Evolutionary conservation across 2,329 filamentous ascomycete species (phyloP), one percentile per base, ranked within the genome.

Genomic region (Alternaria triticina): DNA sequence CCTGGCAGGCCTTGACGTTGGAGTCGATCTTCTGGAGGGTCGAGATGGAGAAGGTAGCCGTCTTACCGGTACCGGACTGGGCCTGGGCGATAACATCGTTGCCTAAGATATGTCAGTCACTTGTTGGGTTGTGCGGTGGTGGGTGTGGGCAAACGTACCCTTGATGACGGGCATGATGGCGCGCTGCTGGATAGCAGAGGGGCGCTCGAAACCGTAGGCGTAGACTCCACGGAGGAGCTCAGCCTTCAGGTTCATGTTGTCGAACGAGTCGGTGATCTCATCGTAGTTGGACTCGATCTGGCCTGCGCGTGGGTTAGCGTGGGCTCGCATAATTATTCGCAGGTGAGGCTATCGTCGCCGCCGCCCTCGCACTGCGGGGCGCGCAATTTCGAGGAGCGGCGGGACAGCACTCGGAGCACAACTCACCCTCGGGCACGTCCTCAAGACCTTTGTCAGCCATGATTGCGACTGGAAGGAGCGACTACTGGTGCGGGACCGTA

Each of bases 221-320:
- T 98, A 99, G 83, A 99, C 93, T 87, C 92, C 96, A 86, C 96
- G 94, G 82, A 99, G 93, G 81, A 99, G 92, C 88, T 99, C 96
- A 72, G 93, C 82, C 90, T 96, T 97, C 80, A 99, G 89, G 86
- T 90, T 91, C 96, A 99, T 99, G 79, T 94, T 89, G 86, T 99
- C 96, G 86, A 99, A 99, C 68, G 94, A 97, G 86, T 99, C 96
- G 85, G 96, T 95, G 80, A 95, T 94, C 89, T 98, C 94, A 89
- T 99, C 96, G 87, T 98, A 99, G 93, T 99, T 99, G 82, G 94
- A 97, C 89, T 99, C 96, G 89, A 99, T 99, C 87, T 97, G 94
- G 85, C 91, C 95, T 97, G 83, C 79, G 82, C 62, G 62, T 57
- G 66, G 58, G 66, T 71, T 72, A 70, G 67, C 54, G 46, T 43